Evolutionary conservation across 2,329 filamentous ascomycete species (phyloP), one percentile per base, ranked within the genome.

Genomic region (Fusarium sp.): DNA sequence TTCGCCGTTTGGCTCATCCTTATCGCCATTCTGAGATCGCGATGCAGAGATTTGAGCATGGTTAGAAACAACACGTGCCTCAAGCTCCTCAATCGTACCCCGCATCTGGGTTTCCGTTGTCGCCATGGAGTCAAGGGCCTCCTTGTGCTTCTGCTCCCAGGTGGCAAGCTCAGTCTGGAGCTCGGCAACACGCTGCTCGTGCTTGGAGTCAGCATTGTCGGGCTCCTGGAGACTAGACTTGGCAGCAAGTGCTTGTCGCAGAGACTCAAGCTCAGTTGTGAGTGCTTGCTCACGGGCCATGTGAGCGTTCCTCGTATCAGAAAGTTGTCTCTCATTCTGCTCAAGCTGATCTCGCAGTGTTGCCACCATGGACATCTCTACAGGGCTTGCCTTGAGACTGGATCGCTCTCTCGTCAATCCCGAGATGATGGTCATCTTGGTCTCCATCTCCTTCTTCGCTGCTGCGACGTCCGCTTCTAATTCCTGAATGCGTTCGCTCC

Each of bases 371-470:
- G 94, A 95, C 80, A 98, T 97, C 78, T 99, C 96, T 79, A 97
- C 91, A 12, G 94, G 93, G 29, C 93, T 92, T 5, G 80, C 88
- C 80, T 95, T 94, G 83, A 98, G 87, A 83, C 94, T 98, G 7
- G 94, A 95, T 66, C 97, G 88, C 82, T 99, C 97, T 60, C 96
- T 92, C 7, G 96, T 97, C 71, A 99, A 86, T 11, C 96, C 96
- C 35, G 94, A 94, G 76, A 99, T 98, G 79, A 99, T 95, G 35
- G 94, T 93, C 86, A 95, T 94, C 88, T 99, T 99, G 70, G 89
- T 91, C 79, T 99, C 96, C 92, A 98, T 97, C 81, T 99, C 96
- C 84, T 94, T 97, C 85, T 94, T 96, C 27, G 94, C 90, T 8
- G 90, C 91, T 31, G 91, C 86, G 63, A 98, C 89, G 75, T 97